These are phyloP conservation scores for Talaromyces stipitatus DNA, from an alignment of 495 filamentous ascomycete genomes.

Conservation along the genomic window DNA sequence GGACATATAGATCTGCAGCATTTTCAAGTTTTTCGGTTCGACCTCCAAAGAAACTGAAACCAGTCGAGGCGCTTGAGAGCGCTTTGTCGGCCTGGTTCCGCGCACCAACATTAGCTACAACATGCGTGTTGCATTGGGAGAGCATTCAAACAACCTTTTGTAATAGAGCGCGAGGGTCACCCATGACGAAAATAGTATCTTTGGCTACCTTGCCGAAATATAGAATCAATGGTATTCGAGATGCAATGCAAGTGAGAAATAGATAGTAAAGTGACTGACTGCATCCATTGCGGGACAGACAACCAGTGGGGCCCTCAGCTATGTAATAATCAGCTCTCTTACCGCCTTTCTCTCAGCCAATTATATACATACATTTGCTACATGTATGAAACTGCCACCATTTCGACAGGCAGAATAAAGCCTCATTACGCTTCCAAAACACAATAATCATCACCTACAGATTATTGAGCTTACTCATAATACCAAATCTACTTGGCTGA, in stretches of 20 bases:
- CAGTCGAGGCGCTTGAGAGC: conserved; percentile 56
- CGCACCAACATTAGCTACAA: background rate
- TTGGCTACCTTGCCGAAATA: background rate
- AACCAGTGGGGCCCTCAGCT: background rate
- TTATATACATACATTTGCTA: background rate
- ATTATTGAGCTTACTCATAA: too few relatives aligned
- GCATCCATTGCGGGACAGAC: background rate
- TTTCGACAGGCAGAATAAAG: background rate
- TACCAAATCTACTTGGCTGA: too few relatives aligned
- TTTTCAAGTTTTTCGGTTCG: conserved; percentile 75
- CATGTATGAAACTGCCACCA: background rate
- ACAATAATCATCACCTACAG: too few relatives aligned
- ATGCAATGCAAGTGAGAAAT: too few relatives aligned
- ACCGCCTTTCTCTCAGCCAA: background rate
- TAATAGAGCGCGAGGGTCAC: conserved; percentile 51
- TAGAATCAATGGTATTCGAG: background rate
- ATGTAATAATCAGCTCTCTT: background rate
- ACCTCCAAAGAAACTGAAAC: conserved; percentile 71
- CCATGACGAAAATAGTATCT: conserved; percentile 4
- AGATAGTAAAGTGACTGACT: background rate
- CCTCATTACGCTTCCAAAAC: too few relatives aligned
- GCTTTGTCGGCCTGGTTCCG: conserved; percentile 67
- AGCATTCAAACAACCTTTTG: conserved; percentile 36
- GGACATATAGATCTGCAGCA: conserved; percentile 71
- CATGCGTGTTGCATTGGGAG: background rate